Conservation (phyloP, 164 flowering plant species). For the Magnolia kwangsiensis region DNA sequence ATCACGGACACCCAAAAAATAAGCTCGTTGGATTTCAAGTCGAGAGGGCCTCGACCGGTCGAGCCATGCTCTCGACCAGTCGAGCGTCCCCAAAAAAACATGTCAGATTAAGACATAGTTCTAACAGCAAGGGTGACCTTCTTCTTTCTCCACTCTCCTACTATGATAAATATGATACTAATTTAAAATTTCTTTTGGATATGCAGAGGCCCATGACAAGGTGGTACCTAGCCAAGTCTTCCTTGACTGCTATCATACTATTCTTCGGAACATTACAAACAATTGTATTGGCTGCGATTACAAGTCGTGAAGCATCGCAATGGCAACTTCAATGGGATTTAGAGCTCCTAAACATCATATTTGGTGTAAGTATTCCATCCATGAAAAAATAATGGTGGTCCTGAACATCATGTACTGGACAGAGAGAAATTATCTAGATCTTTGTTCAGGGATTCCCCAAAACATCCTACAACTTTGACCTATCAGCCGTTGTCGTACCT, state of each 20-base stretch:
- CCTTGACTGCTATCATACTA: conserved; percentile 23
- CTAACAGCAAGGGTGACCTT: too few relatives aligned
- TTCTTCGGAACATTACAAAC: conserved; percentile 23
- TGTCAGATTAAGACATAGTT: too few relatives aligned
- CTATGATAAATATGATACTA: neutral
- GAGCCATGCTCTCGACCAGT: too few relatives aligned
- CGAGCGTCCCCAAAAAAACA: too few relatives aligned
- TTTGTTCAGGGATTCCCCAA: neutral
- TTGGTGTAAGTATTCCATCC: conserved; percentile 18
- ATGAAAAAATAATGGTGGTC: neutral
- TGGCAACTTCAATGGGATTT: conserved; percentile 25
- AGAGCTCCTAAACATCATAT: conserved; percentile 21
- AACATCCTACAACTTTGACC: too few relatives aligned
- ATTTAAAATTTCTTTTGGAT: neutral
- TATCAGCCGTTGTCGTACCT: neutral
- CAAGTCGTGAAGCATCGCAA: conserved; percentile 17
- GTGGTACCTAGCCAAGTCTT: conserved; percentile 20
- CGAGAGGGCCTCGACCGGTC: too few relatives aligned
- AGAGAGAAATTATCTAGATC: too few relatives aligned
- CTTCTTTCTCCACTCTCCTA: neutral
- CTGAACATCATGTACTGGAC: neutral
- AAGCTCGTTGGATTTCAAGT: too few relatives aligned
- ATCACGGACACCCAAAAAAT: too few relatives aligned
- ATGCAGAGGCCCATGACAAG: conserved; percentile 19
- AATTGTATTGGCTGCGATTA: conserved; percentile 8